phyloP scores from a whole-genome alignment of 495 filamentous ascomycete species.

The Podospora pseudoanserina region DNA sequence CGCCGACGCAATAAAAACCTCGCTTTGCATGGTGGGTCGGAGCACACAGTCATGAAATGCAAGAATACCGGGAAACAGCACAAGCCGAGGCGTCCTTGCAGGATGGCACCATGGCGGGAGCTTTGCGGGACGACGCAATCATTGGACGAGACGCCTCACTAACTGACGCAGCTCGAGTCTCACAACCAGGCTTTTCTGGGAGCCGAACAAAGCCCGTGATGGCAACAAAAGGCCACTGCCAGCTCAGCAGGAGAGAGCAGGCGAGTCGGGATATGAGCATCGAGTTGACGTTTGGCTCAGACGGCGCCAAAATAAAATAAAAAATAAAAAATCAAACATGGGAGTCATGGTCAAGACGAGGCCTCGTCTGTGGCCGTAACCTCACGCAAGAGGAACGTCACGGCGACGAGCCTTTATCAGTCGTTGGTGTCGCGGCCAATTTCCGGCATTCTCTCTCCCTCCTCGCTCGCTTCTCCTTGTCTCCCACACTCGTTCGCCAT shows the following conservation, averaged over 20 bases:
- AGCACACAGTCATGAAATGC: background rate
- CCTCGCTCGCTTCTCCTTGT: background rate
- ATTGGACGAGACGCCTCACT: constrained; percentile 10
- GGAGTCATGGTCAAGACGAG: background rate
- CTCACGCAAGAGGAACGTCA: too few relatives aligned
- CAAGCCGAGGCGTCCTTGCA: background rate
- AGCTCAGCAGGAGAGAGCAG: background rate
- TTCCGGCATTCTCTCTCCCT: background rate
- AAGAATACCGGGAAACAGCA: background rate
- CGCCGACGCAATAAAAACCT: background rate
- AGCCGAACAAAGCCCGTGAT: background rate
- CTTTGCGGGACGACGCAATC: background rate
- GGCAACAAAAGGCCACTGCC: constrained; percentile 1
- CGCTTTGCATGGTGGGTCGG: too few relatives aligned
- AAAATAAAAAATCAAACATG: too few relatives aligned
- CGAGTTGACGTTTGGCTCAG: too few relatives aligned
- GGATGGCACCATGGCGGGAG: background rate
- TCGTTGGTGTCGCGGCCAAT: background rate
- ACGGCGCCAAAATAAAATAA: too few relatives aligned
- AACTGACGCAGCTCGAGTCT: constrained; percentile 19
- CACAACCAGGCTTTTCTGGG: constrained; percentile 5
- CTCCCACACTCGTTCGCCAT: background rate
- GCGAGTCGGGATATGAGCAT: background rate
- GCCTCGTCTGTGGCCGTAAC: too few relatives aligned
- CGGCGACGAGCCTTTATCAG: background rate